phyloP scores from a whole-genome alignment of 148 eudicot species.

The Chenopodium suecicum region DNA sequence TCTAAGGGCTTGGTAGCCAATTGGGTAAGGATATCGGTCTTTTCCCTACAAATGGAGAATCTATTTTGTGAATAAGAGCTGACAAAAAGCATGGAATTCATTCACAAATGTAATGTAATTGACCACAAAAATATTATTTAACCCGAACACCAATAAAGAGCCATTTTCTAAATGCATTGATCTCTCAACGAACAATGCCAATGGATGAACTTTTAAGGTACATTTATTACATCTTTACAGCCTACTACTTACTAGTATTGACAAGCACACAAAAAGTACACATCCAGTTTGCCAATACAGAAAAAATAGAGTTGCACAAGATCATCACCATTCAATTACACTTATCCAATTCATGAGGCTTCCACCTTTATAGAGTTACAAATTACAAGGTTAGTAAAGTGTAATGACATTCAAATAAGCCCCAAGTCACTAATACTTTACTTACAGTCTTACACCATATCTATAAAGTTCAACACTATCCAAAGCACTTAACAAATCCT shows the following conservation, averaged over 20 bases:
- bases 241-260: not conserved
- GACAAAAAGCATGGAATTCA: not conserved
- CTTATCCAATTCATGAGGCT: not conserved
- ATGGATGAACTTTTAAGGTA: not conserved
- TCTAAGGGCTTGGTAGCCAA: slow-evolving; percentile 79
- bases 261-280: not conserved
- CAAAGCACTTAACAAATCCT: not conserved
- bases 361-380: not conserved
- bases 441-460: not conserved
- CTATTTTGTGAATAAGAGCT: not conserved
- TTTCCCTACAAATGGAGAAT: slow-evolving; percentile 59
- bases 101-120: not conserved
- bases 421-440: not conserved
- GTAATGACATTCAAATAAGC: not conserved
- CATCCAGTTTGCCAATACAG: not conserved
- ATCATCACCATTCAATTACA: not conserved
- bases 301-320: not conserved
- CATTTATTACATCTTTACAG: not conserved
- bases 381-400: not conserved
- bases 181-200: not conserved
- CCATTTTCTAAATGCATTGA: not conserved
- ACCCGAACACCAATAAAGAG: not conserved
- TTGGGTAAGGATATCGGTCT: slow-evolving; percentile 91
- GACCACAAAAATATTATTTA: not conserved
- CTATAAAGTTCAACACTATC: not conserved